phyloP scores from a whole-genome alignment of 2,329 filamentous ascomycete species.

The Colletotrichum sp. region DNA sequence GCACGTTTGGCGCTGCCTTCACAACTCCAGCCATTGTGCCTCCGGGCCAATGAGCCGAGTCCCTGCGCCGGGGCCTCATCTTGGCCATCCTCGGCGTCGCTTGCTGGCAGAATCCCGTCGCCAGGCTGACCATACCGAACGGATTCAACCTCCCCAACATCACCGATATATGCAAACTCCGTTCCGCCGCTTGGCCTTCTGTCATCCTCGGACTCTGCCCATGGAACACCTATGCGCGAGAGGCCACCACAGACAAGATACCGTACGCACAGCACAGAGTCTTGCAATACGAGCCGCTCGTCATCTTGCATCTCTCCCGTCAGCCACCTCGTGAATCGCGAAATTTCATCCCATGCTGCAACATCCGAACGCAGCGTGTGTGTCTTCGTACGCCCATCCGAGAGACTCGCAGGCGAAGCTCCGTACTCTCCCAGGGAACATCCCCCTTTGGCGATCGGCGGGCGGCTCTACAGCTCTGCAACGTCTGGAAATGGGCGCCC shows the following conservation, averaged over 20 bases:
- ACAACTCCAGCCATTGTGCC: not conserved
- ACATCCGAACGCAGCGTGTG: not conserved
- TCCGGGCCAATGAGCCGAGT: not conserved
- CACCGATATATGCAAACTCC: not conserved
- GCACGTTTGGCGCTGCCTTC: constrained; percentile 1
- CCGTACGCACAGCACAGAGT: not conserved
- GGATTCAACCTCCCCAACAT: not conserved
- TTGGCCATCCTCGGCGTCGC: not conserved
- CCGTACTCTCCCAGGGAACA: not conserved
- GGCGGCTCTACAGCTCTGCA: not conserved
- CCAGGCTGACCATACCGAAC: not conserved
- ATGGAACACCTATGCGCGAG: not conserved
- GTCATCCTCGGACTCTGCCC: not conserved
- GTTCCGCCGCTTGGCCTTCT: constrained; percentile 7
- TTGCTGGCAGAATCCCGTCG: not conserved
- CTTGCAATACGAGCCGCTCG: not conserved
- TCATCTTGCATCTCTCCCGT: not conserved
- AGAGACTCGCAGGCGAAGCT: not conserved
- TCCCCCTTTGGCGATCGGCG: not conserved
- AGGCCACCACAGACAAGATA: too few species aligned
- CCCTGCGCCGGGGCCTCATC: not conserved
- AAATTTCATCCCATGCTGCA: not conserved
- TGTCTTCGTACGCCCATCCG: not conserved
- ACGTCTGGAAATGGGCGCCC: not conserved
- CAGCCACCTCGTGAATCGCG: not conserved